phyloP scores from a whole-genome alignment of 176 grass and related monocot species.

The Ensete ventricosum region DNA sequence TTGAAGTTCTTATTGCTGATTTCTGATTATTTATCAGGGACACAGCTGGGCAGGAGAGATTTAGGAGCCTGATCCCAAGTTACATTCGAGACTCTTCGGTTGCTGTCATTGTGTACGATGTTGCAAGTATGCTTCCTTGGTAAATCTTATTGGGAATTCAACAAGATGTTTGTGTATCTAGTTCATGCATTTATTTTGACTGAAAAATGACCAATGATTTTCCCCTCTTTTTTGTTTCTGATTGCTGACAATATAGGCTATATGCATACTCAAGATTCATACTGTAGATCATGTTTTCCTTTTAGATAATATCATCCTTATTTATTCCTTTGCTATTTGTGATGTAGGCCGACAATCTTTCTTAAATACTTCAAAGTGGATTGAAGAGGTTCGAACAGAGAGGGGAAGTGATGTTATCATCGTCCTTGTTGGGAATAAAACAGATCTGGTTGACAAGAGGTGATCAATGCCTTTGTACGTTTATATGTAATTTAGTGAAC shows the following conservation, averaged over 20 bases:
- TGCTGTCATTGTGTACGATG: constrained; percentile 94
- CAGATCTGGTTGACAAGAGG: constrained; percentile 46
- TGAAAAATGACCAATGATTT: not conserved
- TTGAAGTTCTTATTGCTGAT: not conserved
- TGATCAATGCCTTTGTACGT: not conserved
- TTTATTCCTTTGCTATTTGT: constrained; percentile 15
- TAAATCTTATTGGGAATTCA: not conserved
- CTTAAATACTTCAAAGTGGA: constrained; percentile 32
- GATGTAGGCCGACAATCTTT: constrained; percentile 36
- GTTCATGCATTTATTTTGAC: not conserved
- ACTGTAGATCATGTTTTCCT: not conserved
- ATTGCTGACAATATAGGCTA: too few species aligned
- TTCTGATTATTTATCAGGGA: constrained; percentile 45
- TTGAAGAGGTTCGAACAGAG: constrained; percentile 37
- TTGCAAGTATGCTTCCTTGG: constrained; percentile 66
- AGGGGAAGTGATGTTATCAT: constrained; percentile 42
- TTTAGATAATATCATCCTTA: not conserved
- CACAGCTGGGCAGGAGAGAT: constrained; percentile 95
- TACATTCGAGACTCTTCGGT: constrained; percentile 96
- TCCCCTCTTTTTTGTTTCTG: not conserved
- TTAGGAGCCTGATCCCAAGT: constrained; percentile 93
- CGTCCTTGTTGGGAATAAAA: constrained; percentile 45
- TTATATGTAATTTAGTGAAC: not conserved
- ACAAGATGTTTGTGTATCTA: not conserved
- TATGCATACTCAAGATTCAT: not conserved